These are phyloP conservation scores for Mycena kentingensis DNA, from an alignment of 768 basidiomycete species.

Conservation along the genomic window DNA sequence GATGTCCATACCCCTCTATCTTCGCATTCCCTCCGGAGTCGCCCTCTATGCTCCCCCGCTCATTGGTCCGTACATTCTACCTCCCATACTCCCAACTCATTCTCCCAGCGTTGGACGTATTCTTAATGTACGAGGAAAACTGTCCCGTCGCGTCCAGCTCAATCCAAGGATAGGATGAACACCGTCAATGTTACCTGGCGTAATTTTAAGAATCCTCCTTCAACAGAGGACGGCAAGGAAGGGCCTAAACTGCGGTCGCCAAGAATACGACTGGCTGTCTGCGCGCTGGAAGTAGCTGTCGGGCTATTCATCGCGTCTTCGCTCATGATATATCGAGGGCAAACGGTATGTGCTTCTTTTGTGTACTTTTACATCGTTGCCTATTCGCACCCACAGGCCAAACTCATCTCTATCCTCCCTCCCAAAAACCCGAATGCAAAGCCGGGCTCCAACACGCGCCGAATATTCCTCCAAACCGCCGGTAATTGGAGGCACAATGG, in stretches of 20 bases:
- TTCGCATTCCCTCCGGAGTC: not conserved
- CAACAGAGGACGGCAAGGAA: not conserved
- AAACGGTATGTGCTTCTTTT: constrained; percentile 10
- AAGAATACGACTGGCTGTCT: constrained; percentile 9
- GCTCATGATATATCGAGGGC: constrained; percentile 12
- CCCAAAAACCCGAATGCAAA: constrained; percentile 7
- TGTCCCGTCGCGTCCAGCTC: not conserved
- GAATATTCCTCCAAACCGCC: constrained; percentile 18
- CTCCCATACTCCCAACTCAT: not conserved
- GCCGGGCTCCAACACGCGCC: constrained; percentile 11
- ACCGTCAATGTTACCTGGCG: constrained; percentile 13
- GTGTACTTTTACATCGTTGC: not conserved
- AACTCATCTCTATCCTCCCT: constrained; percentile 12
- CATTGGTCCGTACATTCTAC: not conserved
- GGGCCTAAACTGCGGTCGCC: constrained; percentile 3
- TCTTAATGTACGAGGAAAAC: not conserved
- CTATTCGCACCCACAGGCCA: not conserved
- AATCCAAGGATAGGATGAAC: constrained; percentile 3
- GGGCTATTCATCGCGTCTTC: constrained; percentile 7
- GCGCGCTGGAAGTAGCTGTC: constrained; percentile 14
- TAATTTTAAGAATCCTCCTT: constrained; percentile 6
- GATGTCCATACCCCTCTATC: not conserved
- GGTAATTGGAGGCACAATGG: constrained; percentile 19
- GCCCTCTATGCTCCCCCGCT: not conserved
- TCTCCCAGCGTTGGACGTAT: not conserved